Evolutionary conservation across 805 yeast species (phyloP).

Genomic region (Citeromyces nyonsensis): DNA sequence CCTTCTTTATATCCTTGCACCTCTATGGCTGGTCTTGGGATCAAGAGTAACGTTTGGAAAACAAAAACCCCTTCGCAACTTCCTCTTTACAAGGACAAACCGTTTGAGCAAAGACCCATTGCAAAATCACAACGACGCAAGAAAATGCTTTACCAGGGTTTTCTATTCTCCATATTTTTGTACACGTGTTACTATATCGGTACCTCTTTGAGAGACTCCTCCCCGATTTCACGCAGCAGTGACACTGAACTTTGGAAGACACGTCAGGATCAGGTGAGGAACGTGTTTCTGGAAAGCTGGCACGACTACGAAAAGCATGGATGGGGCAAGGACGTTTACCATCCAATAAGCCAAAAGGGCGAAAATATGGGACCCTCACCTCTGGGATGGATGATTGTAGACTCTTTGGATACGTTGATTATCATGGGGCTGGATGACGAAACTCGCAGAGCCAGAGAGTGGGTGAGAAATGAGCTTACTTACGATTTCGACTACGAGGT

Average conservation of each 20-base stretch:
- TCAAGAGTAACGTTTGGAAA: background rate
- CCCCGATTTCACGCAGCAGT: constrained; percentile 3
- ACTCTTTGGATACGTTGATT: constrained; percentile 69
- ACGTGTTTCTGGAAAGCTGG: constrained; percentile 70
- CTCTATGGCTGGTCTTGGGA: no score
- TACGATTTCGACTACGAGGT: constrained; percentile 65
- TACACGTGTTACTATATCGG: constrained; percentile 19
- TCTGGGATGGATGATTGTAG: constrained; percentile 88
- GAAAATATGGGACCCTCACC: constrained; percentile 71
- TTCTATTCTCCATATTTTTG: constrained; percentile 21
- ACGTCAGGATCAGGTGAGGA: constrained; percentile 41
- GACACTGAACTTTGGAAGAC: constrained; percentile 21
- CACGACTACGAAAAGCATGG: constrained; percentile 56
- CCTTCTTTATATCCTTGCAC: background rate
- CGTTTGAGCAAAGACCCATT: constrained; percentile 11
- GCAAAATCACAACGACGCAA: constrained; percentile 7
- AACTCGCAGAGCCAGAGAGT: constrained; percentile 43
- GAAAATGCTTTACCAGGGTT: constrained; percentile 25
- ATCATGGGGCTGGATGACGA: constrained; percentile 61
- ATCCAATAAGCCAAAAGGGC: constrained; percentile 48
- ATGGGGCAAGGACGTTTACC: constrained; percentile 74
- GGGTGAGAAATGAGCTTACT: constrained; percentile 59
- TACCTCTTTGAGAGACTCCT: constrained; percentile 5
- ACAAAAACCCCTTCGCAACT: constrained; percentile 11
- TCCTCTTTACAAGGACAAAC: constrained; percentile 41